phyloP scores from a whole-genome alignment of 73 alveolate species.

The Paramecium tetraurelia region DNA sequence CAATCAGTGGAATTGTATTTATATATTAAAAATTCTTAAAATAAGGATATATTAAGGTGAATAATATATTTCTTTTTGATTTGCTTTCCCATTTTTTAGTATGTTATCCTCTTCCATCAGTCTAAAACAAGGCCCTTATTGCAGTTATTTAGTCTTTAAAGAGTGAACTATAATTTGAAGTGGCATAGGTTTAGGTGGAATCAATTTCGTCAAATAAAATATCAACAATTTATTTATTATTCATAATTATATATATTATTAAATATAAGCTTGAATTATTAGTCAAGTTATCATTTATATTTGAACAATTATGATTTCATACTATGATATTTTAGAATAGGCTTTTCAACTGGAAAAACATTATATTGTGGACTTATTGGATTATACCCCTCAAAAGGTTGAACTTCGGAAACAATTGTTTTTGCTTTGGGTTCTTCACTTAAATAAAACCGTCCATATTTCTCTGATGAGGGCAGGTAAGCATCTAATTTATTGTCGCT shows the following conservation, averaged over 20 bases:
- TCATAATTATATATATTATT: background rate
- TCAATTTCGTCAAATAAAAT: background rate
- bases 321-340: conserved; percentile 22
- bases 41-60: background rate
- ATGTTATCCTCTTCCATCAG: background rate
- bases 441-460: conserved; percentile 47
- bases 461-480: background rate
- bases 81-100: background rate
- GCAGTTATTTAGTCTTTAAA: background rate
- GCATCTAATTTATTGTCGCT: background rate
- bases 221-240: background rate
- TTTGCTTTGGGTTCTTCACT: conserved; percentile 29
- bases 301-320: conserved; percentile 37
- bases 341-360: conserved; percentile 22
- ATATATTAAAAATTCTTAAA: background rate
- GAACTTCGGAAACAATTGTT: background rate
- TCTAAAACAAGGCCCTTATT: background rate
- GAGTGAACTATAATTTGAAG: background rate
- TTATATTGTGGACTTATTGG: background rate
- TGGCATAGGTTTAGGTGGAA: background rate
- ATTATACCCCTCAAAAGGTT: conserved; percentile 21
- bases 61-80: background rate
- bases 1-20: background rate
- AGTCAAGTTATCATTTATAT: background rate
- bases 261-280: background rate